phyloP scores from a whole-genome alignment of 331 rosid genomes.

The Arachis monticola region DNA sequence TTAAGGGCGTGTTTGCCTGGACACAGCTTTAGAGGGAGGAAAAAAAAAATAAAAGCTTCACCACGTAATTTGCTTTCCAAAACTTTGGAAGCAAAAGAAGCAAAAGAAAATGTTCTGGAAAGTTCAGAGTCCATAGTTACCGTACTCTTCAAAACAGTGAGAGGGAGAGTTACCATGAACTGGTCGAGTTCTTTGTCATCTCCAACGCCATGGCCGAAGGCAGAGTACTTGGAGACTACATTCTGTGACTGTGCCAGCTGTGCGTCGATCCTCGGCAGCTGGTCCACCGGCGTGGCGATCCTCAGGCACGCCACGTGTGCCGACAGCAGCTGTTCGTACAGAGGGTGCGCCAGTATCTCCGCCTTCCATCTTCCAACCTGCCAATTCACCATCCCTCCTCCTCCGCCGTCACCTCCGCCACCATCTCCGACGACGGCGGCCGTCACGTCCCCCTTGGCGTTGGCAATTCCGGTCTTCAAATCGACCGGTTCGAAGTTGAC shows the following conservation, averaged over 20 bases:
- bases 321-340: constrained; percentile 80
- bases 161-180: constrained; percentile 62
- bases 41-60: no score
- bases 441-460: not conserved
- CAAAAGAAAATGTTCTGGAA: no score
- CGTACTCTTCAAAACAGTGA: no score
- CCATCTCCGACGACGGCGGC: constrained; percentile 19
- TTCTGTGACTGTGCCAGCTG: constrained; percentile 89
- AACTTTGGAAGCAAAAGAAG: no score
- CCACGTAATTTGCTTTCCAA: no score
- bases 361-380: constrained; percentile 77
- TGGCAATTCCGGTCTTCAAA: constrained; percentile 38
- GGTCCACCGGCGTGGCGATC: constrained; percentile 95
- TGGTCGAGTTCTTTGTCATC: constrained; percentile 91
- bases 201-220: constrained; percentile 58
- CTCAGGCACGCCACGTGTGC: constrained; percentile 92
- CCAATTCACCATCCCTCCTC: constrained; percentile 56
- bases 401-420: constrained; percentile 39
- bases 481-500: constrained; percentile 61
- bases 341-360: constrained; percentile 81
- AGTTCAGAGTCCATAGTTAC: no score
- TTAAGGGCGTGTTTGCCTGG: no score
- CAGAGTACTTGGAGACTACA: constrained; percentile 82
- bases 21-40: no score
- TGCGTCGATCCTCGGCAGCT: constrained; percentile 92